phyloP scores from a whole-genome alignment of 176 grass and related monocot genomes.

The Microstegium vimineum region DNA sequence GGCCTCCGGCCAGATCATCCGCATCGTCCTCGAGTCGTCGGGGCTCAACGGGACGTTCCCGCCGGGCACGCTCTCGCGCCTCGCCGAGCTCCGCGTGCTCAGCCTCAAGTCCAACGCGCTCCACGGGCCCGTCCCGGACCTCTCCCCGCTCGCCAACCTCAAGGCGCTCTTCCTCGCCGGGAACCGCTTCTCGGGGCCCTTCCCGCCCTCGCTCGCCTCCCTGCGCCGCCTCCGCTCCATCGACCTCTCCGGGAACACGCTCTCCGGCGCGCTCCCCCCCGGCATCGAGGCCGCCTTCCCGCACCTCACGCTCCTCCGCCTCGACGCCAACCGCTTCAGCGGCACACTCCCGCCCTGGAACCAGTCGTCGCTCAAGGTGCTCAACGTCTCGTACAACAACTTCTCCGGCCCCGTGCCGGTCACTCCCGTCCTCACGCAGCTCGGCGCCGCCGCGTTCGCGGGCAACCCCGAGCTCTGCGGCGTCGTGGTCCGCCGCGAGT shows the following conservation, averaged over 20 bases:
- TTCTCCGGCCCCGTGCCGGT: conserved; percentile 81
- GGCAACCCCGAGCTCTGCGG: conserved; percentile 79
- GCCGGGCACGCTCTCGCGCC: conserved; percentile 34
- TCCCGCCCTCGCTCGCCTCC: conserved; percentile 55
- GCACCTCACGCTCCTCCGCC: conserved; percentile 46
- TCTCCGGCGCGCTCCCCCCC: conserved; percentile 57
- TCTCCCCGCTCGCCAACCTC: conserved; percentile 76
- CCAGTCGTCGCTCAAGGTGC: conserved; percentile 58
- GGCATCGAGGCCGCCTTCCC: conserved; percentile 54
- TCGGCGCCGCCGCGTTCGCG: conserved; percentile 42
- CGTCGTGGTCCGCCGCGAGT: conserved; percentile 63
- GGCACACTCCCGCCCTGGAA: conserved; percentile 77
- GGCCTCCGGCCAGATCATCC: conserved; percentile 31
- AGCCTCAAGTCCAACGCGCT: conserved; percentile 88
- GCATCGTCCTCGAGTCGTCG: conserved; percentile 60
- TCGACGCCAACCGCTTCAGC: conserved; percentile 75
- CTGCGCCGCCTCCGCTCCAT: conserved; percentile 77
- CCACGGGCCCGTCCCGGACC: conserved; percentile 61
- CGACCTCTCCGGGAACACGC: conserved; percentile 67
- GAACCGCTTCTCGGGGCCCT: conserved; percentile 78
- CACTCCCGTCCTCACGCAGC: conserved; percentile 41
- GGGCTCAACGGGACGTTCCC: conserved; percentile 68
- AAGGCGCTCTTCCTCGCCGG: conserved; percentile 74
- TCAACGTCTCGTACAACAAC: conserved; percentile 84
- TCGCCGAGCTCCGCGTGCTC: conserved; percentile 69